Conservation (phyloP, 495 filamentous ascomycete species). For the Daldinia childiae region DNA sequence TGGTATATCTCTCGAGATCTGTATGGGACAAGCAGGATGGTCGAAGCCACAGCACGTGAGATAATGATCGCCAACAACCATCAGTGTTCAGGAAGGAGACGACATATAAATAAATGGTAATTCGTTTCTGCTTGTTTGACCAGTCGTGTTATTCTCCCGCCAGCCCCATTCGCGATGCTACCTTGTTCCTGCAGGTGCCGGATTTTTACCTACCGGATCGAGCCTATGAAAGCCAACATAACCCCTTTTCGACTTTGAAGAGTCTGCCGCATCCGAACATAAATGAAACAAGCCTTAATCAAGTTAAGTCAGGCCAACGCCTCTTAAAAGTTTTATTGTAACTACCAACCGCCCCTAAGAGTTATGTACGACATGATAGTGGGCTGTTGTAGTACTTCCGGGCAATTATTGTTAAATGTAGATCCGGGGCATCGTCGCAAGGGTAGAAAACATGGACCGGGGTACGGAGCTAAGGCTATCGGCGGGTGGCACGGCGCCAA, state of each 20-base stretch:
- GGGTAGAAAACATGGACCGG: slow-evolving; percentile 10
- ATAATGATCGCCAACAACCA: slow-evolving; percentile 24
- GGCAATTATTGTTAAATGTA: background rate
- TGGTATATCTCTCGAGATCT: slow-evolving; percentile 5
- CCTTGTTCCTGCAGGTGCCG: slow-evolving; percentile 36
- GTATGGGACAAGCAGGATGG: slow-evolving; percentile 12
- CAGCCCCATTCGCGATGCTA: slow-evolving; percentile 25
- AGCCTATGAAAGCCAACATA: slow-evolving; percentile 27
- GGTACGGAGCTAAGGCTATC: slow-evolving; percentile 22
- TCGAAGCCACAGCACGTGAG: slow-evolving; percentile 33
- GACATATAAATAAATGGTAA: slow-evolving; percentile 21
- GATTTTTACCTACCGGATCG: slow-evolving; percentile 28
- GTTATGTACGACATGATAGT: background rate
- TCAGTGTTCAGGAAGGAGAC: slow-evolving; percentile 27
- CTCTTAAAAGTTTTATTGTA: slow-evolving; percentile 9
- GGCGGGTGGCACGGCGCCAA: slow-evolving; percentile 27
- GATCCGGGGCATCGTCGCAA: slow-evolving; percentile 20
- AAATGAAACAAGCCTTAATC: slow-evolving; percentile 36
- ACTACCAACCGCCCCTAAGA: background rate
- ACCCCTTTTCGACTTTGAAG: slow-evolving; percentile 6
- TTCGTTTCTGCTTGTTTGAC: slow-evolving; percentile 11
- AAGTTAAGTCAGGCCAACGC: slow-evolving; percentile 7
- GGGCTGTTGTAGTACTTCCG: background rate
- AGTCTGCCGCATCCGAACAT: slow-evolving; percentile 24
- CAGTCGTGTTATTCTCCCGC: slow-evolving; percentile 28